Percentiles rank a stretch among this genome's conserved stretches.
Evolutionary conservation across 495 filamentous ascomycete species (phyloP).

Genomic region (Talaromyces nanjingensis): DNA sequence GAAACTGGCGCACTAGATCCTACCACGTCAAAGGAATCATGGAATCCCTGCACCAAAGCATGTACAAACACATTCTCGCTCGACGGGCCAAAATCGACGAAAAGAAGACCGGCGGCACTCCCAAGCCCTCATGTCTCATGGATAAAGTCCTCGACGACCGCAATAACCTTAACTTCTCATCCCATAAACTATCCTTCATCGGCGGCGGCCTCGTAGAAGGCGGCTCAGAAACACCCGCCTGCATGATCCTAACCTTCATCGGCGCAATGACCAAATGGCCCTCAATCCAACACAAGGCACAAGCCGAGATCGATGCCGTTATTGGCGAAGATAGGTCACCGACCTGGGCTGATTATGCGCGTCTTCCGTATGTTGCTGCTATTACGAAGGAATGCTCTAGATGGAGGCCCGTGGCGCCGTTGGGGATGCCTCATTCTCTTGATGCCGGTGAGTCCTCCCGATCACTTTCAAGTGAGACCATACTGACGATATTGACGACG

Average conservation of each 20-base stretch:
- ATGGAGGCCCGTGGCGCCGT: constrained; percentile 36
- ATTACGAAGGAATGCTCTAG: constrained; percentile 34
- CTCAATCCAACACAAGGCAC: constrained; percentile 29
- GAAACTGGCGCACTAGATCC: constrained; percentile 31
- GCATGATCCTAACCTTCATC: constrained; percentile 26
- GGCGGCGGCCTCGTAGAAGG: constrained; percentile 28
- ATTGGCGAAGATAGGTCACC: constrained; percentile 28
- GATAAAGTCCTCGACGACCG: constrained; percentile 36
- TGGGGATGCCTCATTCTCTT: constrained; percentile 43
- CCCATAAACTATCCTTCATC: constrained; percentile 30
- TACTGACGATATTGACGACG: not conserved
- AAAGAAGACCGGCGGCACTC: too few species aligned
- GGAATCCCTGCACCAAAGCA: constrained; percentile 22
- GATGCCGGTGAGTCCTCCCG: constrained; percentile 6
- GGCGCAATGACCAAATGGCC: constrained; percentile 37
- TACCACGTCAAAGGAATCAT: constrained; percentile 17
- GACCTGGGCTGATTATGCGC: constrained; percentile 24
- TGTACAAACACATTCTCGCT: constrained; percentile 19
- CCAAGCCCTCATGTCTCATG: constrained; percentile 26
- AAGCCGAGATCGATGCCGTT: constrained; percentile 24
- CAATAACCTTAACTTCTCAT: constrained; percentile 18
- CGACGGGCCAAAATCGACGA: too few species aligned
- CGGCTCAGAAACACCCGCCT: constrained; percentile 36
- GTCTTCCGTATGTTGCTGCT: constrained; percentile 34
- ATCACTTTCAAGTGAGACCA: not conserved